These are phyloP conservation scores for Phialophora expanda DNA, from an alignment of 2,329 filamentous ascomycete species.

Conservation along the genomic window DNA sequence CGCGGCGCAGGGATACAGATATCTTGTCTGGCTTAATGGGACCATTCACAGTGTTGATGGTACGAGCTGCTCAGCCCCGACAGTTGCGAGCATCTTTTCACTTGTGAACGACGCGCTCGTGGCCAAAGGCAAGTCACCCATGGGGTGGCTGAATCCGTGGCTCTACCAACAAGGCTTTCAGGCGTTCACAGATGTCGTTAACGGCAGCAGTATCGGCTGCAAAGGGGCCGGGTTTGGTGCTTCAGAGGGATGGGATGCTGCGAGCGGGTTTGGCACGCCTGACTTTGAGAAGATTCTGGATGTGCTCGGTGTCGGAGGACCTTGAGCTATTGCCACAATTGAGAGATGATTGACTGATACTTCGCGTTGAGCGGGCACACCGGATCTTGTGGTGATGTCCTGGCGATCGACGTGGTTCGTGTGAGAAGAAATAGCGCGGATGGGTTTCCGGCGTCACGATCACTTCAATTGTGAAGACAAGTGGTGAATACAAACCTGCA, in stretches of 20 bases:
- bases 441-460: not conserved
- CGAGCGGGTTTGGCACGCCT: conserved; percentile 49
- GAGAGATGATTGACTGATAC: not conserved
- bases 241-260: conserved; percentile 49
- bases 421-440: not conserved
- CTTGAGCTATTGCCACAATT: not conserved
- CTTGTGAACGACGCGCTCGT: conserved; percentile 68
- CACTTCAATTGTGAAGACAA: not conserved
- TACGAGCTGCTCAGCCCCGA: conserved; percentile 60
- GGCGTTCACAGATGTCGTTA: conserved; percentile 56
- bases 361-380: not conserved
- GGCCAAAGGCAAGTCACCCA: conserved; percentile 52
- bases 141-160: conserved; percentile 68
- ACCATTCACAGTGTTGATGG: conserved; percentile 46
- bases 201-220: conserved; percentile 46
- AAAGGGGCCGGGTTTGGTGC: conserved; percentile 45
- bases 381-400: not conserved
- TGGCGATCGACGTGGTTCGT: not conserved
- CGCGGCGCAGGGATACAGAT: conserved; percentile 62
- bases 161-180: conserved; percentile 57
- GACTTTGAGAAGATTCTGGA: conserved; percentile 39
- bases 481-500: not conserved
- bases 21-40: conserved; percentile 52
- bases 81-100: conserved; percentile 63
- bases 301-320: conserved; percentile 27